A percentile compares a stretch with the other conserved stretches of the same genome.
These are phyloP conservation scores for Mycena alexandri DNA, from an alignment of 768 basidiomycete genomes.

Conservation along the genomic window DNA sequence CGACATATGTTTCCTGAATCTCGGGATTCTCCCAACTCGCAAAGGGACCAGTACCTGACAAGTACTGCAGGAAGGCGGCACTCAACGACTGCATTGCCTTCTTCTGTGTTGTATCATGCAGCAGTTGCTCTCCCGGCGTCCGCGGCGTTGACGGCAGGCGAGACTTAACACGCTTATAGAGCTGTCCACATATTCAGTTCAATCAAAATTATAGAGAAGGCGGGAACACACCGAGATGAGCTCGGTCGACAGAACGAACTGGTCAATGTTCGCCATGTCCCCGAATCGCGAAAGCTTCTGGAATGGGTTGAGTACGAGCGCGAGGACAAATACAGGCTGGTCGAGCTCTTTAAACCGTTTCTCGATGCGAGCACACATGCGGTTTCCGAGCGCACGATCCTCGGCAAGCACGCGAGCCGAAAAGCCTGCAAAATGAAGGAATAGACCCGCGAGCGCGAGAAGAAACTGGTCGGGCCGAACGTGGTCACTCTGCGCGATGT, in stretches of 20 bases:
- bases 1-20: neutral
- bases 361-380: slow-evolving; percentile 22
- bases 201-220: neutral
- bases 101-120: neutral
- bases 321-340: no score
- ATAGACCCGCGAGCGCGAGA: slow-evolving; percentile 26
- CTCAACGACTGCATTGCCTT: neutral
- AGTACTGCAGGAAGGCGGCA: slow-evolving; percentile 15
- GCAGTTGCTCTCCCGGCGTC: neutral
- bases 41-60: slow-evolving; percentile 5
- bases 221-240: neutral
- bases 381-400: neutral
- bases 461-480: slow-evolving; percentile 32
- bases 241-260: neutral
- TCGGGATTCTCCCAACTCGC: neutral
- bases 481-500: slow-evolving; percentile 34
- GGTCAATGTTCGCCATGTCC: slow-evolving; percentile 19
- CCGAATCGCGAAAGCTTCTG: slow-evolving; percentile 20
- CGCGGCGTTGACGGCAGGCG: neutral
- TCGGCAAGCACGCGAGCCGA: neutral
- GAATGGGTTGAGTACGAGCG: slow-evolving; percentile 24
- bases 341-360: slow-evolving; percentile 23
- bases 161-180: slow-evolving; percentile 3
- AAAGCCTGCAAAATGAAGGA: slow-evolving; percentile 15
- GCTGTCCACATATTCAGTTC: neutral